Evolutionary conservation across 257 asterid species (phyloP).

Genomic region (Jasminum sambac): DNA sequence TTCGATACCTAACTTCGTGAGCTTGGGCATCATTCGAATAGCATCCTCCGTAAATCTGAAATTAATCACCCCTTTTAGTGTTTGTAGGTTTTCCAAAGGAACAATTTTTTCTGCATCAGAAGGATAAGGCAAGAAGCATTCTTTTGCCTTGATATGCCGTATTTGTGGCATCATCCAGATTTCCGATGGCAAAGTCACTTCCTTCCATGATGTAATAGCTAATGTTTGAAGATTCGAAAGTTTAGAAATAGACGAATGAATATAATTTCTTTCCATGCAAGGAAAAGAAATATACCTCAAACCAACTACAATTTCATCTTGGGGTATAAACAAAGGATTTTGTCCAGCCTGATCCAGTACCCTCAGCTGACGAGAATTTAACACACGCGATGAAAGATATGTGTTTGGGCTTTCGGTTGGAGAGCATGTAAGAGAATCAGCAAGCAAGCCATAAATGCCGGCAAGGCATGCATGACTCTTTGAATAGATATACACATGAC

Average conservation of each 20-base stretch:
- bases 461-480: neutral
- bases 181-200: neutral
- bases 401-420: neutral
- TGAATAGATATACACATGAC: too few relatives aligned
- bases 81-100: too few relatives aligned
- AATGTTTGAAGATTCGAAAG: too few relatives aligned
- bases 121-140: too few relatives aligned
- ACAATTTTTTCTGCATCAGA: too few relatives aligned
- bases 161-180: neutral
- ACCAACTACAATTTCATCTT: neutral
- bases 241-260: too few relatives aligned
- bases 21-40: neutral
- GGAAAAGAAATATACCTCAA: neutral
- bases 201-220: too few relatives aligned
- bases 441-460: neutral
- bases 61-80: too few relatives aligned
- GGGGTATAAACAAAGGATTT: neutral
- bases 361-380: neutral
- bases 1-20: conserved; percentile 9
- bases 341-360: neutral
- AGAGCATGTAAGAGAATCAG: neutral
- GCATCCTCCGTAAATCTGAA: neutral
- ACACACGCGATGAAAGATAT: neutral
- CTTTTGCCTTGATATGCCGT: neutral
- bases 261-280: too few relatives aligned